A percentile compares a stretch with the other conserved stretches of the same genome.
These are phyloP conservation scores for Chlorokybus atmophyticus DNA, from an alignment of 139 green algal species.

Conservation along the genomic window DNA sequence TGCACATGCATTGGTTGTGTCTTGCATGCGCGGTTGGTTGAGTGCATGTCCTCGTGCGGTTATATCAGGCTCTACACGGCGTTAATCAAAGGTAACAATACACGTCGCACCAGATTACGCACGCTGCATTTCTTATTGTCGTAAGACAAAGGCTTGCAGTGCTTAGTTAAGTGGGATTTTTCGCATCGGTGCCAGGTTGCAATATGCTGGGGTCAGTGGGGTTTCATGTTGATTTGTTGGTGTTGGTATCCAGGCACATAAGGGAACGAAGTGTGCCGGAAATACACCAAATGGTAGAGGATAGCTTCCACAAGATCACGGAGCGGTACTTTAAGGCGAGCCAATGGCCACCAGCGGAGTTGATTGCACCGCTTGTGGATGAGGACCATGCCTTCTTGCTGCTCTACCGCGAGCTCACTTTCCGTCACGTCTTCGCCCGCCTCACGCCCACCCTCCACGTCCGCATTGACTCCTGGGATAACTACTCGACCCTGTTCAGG, in stretches of 20 bases:
- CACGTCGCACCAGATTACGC: too few species aligned
- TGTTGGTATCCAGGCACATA: too few species aligned
- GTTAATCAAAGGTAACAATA: too few species aligned
- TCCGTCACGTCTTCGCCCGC: slow-evolving; percentile 79
- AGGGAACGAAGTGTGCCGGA: slow-evolving; percentile 90
- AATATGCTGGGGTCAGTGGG: too few species aligned
- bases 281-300: slow-evolving; percentile 92
- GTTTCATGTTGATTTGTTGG: too few species aligned
- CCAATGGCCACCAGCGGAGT: slow-evolving; percentile 72
- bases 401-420: slow-evolving; percentile 98
- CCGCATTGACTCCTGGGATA: slow-evolving; percentile 77
- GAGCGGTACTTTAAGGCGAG: slow-evolving; percentile 88
- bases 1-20: too few species aligned
- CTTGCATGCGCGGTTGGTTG: too few species aligned
- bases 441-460: slow-evolving; percentile 61
- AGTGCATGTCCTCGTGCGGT: too few species aligned
- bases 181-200: not conserved
- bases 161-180: not conserved
- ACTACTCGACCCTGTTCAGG: slow-evolving; percentile 52
- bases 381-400: slow-evolving; percentile 95
- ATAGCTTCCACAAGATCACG: slow-evolving; percentile 79
- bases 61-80: too few species aligned
- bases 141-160: not conserved
- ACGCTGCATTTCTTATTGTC: slow-evolving; percentile 1
- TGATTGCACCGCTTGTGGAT: slow-evolving; percentile 70